Percentiles rank a stretch among this genome's conserved stretches.
These are phyloP conservation scores for Lasiosphaeris hirsuta DNA, from an alignment of 495 filamentous ascomycete genomes.

Conservation along the genomic window DNA sequence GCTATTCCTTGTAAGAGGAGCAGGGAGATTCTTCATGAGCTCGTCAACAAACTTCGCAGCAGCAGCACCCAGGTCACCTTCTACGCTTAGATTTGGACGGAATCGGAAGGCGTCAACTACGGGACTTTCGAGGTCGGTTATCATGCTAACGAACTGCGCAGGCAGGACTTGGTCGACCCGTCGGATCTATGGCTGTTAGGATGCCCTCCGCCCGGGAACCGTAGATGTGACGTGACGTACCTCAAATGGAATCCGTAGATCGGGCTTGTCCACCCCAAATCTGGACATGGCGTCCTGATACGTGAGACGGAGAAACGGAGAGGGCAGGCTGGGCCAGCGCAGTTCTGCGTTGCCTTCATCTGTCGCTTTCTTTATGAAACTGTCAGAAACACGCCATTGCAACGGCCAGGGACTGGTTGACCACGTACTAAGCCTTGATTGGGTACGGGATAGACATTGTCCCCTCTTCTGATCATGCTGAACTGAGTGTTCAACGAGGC, in stretches of 20 bases:
- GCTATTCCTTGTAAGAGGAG: conserved; percentile 58
- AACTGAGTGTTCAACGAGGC: conserved; percentile 39
- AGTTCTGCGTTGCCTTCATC: not conserved
- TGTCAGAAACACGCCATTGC: not conserved
- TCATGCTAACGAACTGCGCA: conserved; percentile 65
- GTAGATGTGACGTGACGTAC: conserved; percentile 28
- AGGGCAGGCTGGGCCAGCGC: conserved; percentile 12
- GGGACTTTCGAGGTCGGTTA: conserved; percentile 59
- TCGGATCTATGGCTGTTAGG: conserved; percentile 52
- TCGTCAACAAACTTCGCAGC: conserved; percentile 53
- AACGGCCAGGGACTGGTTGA: too few relatives aligned
- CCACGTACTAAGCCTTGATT: conserved; percentile 12
- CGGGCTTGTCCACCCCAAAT: conserved; percentile 91
- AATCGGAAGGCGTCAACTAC: conserved; percentile 72
- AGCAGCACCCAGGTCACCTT: conserved; percentile 21
- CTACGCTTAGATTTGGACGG: conserved; percentile 26
- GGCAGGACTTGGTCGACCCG: conserved; percentile 61
- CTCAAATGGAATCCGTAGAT: conserved; percentile 58
- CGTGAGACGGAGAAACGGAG: conserved; percentile 43
- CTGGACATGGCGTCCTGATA: conserved; percentile 76
- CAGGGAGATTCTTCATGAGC: conserved; percentile 66
- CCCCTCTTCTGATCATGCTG: conserved; percentile 9
- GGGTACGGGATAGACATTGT: conserved; percentile 27
- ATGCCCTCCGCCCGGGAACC: not conserved
- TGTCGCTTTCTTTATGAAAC: not conserved